Evolutionary conservation across 495 filamentous ascomycete species (phyloP).

Genomic region (Filosporella fistucella): DNA sequence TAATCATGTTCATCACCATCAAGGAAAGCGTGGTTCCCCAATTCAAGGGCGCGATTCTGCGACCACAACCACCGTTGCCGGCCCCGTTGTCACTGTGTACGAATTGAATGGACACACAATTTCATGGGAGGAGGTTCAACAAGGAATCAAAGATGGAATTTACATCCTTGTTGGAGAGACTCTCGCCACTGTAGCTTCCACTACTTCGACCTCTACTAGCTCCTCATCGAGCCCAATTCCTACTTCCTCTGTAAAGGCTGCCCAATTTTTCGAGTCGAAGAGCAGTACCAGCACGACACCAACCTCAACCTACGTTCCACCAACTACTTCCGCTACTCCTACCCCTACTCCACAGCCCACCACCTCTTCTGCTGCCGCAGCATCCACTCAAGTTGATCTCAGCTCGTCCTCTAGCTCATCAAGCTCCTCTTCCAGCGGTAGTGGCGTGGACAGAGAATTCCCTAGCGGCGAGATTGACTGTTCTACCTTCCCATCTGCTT

Average conservation of each 20-base stretch:
- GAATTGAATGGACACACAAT: conserved; percentile 53
- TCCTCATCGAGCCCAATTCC: conserved; percentile 31
- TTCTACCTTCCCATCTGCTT: conserved; percentile 69
- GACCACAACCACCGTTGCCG: conserved; percentile 30
- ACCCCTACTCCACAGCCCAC: background rate
- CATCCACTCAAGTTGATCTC: background rate
- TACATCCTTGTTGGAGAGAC: conserved; percentile 43
- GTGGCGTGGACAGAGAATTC: conserved; percentile 64
- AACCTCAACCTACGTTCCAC: conserved; percentile 18
- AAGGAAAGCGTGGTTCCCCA: conserved; percentile 28
- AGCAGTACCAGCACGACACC: conserved; percentile 8
- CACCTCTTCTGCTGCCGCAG: background rate
- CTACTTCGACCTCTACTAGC: conserved; percentile 10
- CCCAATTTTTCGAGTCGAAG: conserved; percentile 19
- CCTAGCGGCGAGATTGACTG: conserved; percentile 73
- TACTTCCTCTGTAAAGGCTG: conserved; percentile 26
- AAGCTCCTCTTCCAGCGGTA: conserved; percentile 7
- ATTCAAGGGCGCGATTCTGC: conserved; percentile 40
- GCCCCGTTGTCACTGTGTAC: conserved; percentile 55
- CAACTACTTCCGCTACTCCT: conserved; percentile 13
- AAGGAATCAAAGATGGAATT: conserved; percentile 53
- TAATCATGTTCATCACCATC: conserved; percentile 38
- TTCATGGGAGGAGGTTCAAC: conserved; percentile 49
- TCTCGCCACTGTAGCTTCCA: conserved; percentile 6
- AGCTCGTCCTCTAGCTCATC: background rate